Evolutionary conservation across 2,329 filamentous ascomycete genomes (phyloP), one percentile per base, ranked within the genome.

Genomic region (Fusarium sp.): DNA sequence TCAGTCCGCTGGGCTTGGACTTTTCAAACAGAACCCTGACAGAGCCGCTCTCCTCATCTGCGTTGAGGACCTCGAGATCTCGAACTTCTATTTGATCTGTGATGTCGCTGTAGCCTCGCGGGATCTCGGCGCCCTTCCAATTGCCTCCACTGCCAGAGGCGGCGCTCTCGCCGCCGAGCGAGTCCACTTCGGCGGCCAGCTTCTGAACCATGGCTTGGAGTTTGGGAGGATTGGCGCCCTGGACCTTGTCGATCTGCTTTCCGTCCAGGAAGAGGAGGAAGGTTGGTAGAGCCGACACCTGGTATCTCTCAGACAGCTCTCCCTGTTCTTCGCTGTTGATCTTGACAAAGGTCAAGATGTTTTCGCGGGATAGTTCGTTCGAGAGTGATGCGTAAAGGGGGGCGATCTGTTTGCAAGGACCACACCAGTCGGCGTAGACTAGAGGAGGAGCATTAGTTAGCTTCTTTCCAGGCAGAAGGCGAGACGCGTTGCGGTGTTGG

Each of bases 361-460:
- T 91, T 17, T 92, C 89, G 61, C 91, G 89, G 20, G 94, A 93
- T 54, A 97, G 88, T 71, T 91, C 88, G 52, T 84, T 81, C 35
- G 95, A 91, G 58, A 98, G 89, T 81, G 92, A 86, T 79, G 97
- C 94, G 85, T 94, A 98, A 72, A 95, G 84, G 20, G 95, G 94
- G 7, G 93, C 93, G 75, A 98, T 95, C 74, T 90, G 88, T 78
- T 94, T 93, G 89, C 95, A 97, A 79, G 95, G 93, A 37, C 87
- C 92, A 80, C 94, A 97, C 92, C 93, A 97, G 80, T 94, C 92
- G 79, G 95, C 94, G 79, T 94, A 96, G 87, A 98, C 95, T 97
- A 76, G 52, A 75, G 69, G 27, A 57, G 52, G 50, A 67, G 62
- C 47, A 61, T 30, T 27, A 20, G 70, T 79, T 52, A 79, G 76